Evolutionary conservation across 2,329 filamentous ascomycete species (phyloP).

Genomic region (Berkeleyomyces rouxiae): DNA sequence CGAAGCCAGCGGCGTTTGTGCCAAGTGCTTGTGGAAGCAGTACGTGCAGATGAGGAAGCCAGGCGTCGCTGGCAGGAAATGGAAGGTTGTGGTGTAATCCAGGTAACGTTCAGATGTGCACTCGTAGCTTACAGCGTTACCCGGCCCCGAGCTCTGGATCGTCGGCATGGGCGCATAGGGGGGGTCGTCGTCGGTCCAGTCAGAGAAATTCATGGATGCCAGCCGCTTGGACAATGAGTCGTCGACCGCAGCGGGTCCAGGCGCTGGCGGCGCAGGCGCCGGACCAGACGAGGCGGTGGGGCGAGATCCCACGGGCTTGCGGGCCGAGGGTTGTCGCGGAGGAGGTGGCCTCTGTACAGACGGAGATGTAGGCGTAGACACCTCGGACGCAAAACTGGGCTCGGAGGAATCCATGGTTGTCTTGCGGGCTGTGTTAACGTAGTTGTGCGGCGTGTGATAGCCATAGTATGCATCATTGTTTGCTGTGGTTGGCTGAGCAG

Average conservation of each 20-base stretch:
- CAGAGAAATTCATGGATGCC: neutral
- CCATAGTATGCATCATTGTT: neutral
- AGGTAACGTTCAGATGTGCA: constrained; percentile 13
- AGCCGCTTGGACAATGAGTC: neutral
- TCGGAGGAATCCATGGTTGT: too few relatives aligned
- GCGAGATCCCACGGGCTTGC: neutral
- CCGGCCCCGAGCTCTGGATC: neutral
- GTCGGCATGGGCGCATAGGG: neutral
- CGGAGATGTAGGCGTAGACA: too few relatives aligned
- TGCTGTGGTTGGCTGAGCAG: neutral
- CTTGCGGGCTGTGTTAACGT: too few relatives aligned
- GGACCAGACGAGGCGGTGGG: neutral
- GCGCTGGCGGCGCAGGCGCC: neutral
- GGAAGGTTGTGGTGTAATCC: constrained; percentile 21
- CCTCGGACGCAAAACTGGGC: too few relatives aligned
- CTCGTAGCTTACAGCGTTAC: neutral
- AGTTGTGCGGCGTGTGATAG: too few relatives aligned
- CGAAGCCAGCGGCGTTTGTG: constrained; percentile 18
- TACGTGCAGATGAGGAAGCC: constrained; percentile 25
- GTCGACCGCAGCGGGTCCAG: neutral
- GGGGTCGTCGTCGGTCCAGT: constrained; percentile 6
- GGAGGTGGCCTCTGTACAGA: neutral
- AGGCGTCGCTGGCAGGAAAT: constrained; percentile 18
- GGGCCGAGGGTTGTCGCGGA: neutral
- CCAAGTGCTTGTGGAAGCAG: constrained; percentile 26